Conservation (phyloP, 2,329 filamentous ascomycete genomes). For the Alternaria infectoria region DNA sequence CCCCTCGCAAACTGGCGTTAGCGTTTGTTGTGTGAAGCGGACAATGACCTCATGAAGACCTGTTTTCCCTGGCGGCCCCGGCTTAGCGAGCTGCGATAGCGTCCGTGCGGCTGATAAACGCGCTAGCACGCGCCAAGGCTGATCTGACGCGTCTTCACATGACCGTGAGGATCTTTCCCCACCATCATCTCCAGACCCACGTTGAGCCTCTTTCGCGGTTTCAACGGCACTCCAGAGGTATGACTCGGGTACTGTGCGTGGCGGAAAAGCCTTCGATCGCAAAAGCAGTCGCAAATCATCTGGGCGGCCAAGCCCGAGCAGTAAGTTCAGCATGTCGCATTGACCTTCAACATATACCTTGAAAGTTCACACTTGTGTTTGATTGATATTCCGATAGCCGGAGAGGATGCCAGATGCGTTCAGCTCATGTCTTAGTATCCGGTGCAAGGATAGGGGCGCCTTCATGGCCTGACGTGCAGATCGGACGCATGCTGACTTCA, state of each 20-base stretch:
- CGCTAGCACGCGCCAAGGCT: conserved; percentile 15
- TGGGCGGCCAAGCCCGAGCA: conserved; percentile 78
- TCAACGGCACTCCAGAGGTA: conserved; percentile 11
- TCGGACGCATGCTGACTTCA: conserved; percentile 11
- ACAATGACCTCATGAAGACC: conserved; percentile 39
- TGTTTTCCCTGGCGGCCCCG: conserved; percentile 12
- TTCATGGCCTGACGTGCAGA: background rate
- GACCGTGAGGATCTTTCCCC: conserved; percentile 17
- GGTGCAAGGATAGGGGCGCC: background rate
- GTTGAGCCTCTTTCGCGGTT: conserved; percentile 12
- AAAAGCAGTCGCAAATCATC: conserved; percentile 88
- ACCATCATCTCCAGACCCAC: background rate
- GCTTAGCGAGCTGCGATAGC: conserved; percentile 9
- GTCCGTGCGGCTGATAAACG: conserved; percentile 24
- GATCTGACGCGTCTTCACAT: conserved; percentile 45
- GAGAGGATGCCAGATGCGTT: background rate
- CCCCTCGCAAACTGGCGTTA: background rate
- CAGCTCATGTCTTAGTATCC: background rate
- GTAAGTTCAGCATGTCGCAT: conserved; percentile 54
- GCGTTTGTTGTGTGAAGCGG: conserved; percentile 3
- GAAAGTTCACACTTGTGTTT: background rate
- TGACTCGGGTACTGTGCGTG: conserved; percentile 71
- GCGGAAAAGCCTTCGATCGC: conserved; percentile 94
- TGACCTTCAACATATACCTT: background rate
- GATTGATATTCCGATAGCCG: background rate